phyloP scores from a whole-genome alignment of 2,329 filamentous ascomycete species.

The Xylaria digitata region DNA sequence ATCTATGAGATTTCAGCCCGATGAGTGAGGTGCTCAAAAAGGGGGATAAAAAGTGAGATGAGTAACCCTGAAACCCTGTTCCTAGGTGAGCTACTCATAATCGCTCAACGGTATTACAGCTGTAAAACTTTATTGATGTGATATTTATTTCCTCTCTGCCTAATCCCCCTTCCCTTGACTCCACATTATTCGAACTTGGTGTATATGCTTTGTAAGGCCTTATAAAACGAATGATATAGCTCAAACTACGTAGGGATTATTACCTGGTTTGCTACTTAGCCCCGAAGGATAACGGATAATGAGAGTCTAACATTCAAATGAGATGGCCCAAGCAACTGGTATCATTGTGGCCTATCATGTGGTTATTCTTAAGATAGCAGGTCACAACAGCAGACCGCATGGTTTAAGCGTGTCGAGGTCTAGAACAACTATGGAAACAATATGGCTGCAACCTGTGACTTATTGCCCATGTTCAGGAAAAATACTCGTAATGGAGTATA shows the following conservation, averaged over 20 bases:
- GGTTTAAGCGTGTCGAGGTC: background rate
- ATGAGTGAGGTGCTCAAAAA: too few species aligned
- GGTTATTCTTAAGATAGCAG: background rate
- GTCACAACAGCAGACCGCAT: constrained; percentile 3
- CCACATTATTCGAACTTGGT: too few species aligned
- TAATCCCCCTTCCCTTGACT: too few species aligned
- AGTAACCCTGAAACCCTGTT: background rate
- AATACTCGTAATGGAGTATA: background rate
- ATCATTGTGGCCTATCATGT: background rate
- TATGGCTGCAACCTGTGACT: too few species aligned
- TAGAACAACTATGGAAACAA: too few species aligned
- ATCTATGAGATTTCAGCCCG: too few species aligned
- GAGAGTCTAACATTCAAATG: background rate
- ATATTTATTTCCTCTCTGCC: background rate
- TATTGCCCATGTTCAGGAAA: background rate
- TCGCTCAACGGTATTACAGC: background rate
- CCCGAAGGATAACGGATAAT: background rate
- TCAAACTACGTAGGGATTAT: background rate
- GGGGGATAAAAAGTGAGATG: background rate
- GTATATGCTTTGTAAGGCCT: background rate
- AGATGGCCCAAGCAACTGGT: background rate
- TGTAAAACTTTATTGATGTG: background rate
- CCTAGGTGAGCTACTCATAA: background rate
- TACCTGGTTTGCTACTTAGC: background rate
- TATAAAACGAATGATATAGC: background rate